A percentile compares a stretch with the other conserved stretches of the same genome.
These are phyloP conservation scores for Tranzscheliella williamsii DNA, from an alignment of 1,284 basidiomycete species.

Conservation along the genomic window DNA sequence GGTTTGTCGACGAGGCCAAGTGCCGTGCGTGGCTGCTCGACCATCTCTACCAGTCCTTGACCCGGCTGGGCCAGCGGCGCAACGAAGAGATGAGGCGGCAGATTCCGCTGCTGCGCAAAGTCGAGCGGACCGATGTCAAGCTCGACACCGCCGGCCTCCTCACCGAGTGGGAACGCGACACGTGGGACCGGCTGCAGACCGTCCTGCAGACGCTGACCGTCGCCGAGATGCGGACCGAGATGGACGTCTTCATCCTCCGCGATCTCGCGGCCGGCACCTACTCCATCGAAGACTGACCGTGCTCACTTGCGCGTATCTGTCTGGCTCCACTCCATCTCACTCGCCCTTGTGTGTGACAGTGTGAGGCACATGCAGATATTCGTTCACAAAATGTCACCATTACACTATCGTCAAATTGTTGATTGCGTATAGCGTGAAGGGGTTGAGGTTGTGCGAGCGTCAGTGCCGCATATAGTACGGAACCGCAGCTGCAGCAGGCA, in stretches of 20 bases:
- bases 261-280: constrained; percentile 29
- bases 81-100: constrained; percentile 48
- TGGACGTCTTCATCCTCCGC: constrained; percentile 42
- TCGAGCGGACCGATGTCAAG: constrained; percentile 53
- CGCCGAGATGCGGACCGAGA: constrained; percentile 43
- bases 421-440: too few relatives aligned
- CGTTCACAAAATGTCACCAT: too few relatives aligned
- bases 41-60: constrained; percentile 52
- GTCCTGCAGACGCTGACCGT: constrained; percentile 38
- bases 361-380: too few relatives aligned
- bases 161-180: constrained; percentile 47
- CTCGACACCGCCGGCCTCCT: constrained; percentile 39
- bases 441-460: too few relatives aligned
- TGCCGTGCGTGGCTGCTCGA: constrained; percentile 55
- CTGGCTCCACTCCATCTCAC: background rate
- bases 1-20: constrained; percentile 55
- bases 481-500: too few relatives aligned
- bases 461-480: too few relatives aligned
- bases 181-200: constrained; percentile 26
- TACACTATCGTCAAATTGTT: too few relatives aligned
- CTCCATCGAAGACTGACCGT: constrained; percentile 5
- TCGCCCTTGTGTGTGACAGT: too few relatives aligned
- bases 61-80: constrained; percentile 39
- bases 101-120: constrained; percentile 42
- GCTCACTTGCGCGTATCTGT: background rate